phyloP scores from a whole-genome alignment of 208 protist species.

The Entamoeba moshkovskii region DNA sequence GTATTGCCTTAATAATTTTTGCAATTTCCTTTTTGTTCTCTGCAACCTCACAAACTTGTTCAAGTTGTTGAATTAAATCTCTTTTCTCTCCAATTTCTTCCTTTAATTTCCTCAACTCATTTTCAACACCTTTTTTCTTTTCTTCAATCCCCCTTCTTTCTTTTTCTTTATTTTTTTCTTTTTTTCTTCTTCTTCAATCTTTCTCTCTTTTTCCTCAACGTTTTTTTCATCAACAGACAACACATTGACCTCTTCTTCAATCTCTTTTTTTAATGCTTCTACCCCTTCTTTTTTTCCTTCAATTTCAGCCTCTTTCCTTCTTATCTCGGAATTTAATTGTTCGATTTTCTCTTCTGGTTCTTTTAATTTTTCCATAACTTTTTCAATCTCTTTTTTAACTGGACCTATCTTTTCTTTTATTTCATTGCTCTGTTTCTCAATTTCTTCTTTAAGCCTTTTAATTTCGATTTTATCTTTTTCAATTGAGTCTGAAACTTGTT shows the following conservation, averaged over 20 bases:
- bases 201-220: background rate
- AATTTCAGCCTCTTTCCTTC: background rate
- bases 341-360: background rate
- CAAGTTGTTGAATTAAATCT: background rate
- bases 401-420: background rate
- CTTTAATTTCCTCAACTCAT: background rate
- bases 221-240: background rate
- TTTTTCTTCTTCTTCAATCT: background rate
- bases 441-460: background rate
- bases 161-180: background rate
- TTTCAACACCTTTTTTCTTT: background rate
- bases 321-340: background rate
- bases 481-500: background rate
- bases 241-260: background rate
- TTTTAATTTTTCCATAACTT: background rate
- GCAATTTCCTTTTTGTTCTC: background rate
- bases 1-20: background rate
- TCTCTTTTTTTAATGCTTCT: background rate
- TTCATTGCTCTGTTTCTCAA: background rate
- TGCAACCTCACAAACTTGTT: background rate
- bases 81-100: background rate
- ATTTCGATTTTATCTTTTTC: background rate
- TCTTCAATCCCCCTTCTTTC: background rate
- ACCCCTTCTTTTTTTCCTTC: background rate
- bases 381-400: background rate